Evolutionary conservation across 1,284 basidiomycete genomes (phyloP).

Genomic region (Ustilago hordei): DNA sequence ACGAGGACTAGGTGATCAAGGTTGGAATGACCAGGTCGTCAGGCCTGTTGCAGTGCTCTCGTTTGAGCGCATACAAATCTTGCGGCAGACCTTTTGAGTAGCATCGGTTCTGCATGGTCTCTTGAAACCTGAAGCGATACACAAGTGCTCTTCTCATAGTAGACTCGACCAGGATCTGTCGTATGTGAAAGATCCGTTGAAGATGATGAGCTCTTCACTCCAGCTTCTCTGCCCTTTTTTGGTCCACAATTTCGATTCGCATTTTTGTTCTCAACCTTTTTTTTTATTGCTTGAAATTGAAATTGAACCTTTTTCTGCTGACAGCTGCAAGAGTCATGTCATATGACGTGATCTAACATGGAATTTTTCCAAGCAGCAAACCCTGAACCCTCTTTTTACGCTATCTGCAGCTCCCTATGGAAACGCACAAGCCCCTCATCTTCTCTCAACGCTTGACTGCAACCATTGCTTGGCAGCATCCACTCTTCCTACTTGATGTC

Average conservation of each 20-base stretch:
- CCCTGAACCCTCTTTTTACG: neutral
- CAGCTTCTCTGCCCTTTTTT: neutral
- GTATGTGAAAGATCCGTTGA: too few relatives aligned
- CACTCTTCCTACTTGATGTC: neutral
- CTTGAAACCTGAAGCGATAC: too few relatives aligned
- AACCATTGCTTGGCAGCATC: neutral
- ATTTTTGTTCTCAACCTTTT: neutral
- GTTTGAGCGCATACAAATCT: too few relatives aligned
- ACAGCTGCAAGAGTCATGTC: neutral
- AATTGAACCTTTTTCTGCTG: neutral
- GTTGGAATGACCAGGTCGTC: too few relatives aligned
- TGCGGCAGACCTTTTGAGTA: too few relatives aligned
- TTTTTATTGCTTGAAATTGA: neutral
- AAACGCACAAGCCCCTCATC: slow-evolving; percentile 2
- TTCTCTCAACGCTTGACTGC: slow-evolving; percentile 2
- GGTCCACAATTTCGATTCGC: neutral
- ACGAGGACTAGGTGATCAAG: neutral
- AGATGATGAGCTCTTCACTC: too few relatives aligned
- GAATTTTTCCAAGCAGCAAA: neutral
- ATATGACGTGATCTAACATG: neutral
- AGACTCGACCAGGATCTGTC: too few relatives aligned
- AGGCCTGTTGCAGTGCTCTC: too few relatives aligned
- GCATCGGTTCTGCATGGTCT: too few relatives aligned
- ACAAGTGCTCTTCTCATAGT: too few relatives aligned
- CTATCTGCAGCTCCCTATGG: neutral